Percentiles rank a stretch among this genome's conserved stretches.
Conservation (phyloP, 2,329 filamentous ascomycete genomes). For the Scedosporium apiospermum region DNA sequence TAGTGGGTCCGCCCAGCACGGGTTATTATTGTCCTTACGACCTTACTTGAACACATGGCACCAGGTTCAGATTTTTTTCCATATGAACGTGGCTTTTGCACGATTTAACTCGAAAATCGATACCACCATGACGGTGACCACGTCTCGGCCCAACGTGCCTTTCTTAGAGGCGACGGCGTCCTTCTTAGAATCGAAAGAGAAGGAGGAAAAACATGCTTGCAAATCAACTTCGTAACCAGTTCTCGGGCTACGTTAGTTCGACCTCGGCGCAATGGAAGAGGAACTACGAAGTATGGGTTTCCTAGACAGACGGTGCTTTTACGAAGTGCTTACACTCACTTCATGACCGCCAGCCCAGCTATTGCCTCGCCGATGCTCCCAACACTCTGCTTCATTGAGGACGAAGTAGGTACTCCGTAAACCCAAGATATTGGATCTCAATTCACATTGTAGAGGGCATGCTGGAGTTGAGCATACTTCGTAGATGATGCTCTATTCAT, state of each 20-base stretch:
- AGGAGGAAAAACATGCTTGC: no score
- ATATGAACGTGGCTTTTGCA: background rate
- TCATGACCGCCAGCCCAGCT: no score
- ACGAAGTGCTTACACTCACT: no score
- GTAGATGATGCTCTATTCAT: background rate
- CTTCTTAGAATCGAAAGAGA: background rate
- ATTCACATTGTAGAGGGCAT: no score
- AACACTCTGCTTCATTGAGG: no score
- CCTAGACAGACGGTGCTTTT: background rate
- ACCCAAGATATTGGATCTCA: no score
- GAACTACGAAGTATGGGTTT: background rate
- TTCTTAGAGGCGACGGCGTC: background rate
- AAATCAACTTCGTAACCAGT: background rate
- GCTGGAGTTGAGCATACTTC: no score
- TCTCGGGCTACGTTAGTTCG: background rate
- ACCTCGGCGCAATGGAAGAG: background rate
- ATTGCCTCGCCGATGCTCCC: no score
- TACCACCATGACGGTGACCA: conserved; percentile 1
- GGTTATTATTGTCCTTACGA: background rate
- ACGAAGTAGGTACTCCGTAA: no score
- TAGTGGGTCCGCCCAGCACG: background rate
- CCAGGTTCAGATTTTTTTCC: background rate
- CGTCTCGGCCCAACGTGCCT: background rate
- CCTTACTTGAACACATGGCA: background rate
- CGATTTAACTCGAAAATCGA: background rate